phyloP scores from a whole-genome alignment of 2,329 filamentous ascomycete species.

The Scedosporium boydii region DNA sequence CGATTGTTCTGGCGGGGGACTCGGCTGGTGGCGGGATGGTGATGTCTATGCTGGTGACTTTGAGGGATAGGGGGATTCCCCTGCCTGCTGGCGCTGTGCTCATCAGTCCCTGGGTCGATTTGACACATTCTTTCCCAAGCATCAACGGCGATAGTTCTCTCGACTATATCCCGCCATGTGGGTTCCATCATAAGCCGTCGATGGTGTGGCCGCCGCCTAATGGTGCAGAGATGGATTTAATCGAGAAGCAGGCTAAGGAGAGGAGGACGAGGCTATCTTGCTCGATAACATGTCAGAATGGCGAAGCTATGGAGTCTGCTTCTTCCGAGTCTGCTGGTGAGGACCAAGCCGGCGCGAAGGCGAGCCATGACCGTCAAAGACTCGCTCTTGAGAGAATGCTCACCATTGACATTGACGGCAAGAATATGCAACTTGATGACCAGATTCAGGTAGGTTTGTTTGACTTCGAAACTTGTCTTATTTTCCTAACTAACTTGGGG shows the following conservation, averaged over 20 bases:
- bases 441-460: constrained; percentile 71
- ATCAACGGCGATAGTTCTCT: constrained; percentile 60
- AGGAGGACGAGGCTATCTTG: constrained; percentile 15
- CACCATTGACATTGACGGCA: constrained; percentile 59
- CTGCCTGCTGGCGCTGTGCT: constrained; percentile 83
- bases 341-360: constrained; percentile 4
- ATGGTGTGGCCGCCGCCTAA: constrained; percentile 88
- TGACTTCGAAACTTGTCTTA: neutral
- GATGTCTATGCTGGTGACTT: constrained; percentile 63
- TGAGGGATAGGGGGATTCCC: constrained; percentile 76
- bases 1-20: constrained; percentile 83
- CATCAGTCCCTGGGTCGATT: constrained; percentile 91
- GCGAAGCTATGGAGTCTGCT: neutral
- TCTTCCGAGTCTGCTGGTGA: neutral
- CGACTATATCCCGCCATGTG: constrained; percentile 81
- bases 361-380: constrained; percentile 1
- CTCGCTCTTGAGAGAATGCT: constrained; percentile 4
- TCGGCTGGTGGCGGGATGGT: constrained; percentile 92
- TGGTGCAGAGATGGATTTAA: constrained; percentile 56
- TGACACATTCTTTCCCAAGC: constrained; percentile 93
- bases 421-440: constrained; percentile 67
- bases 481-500: constrained; percentile 11
- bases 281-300: constrained; percentile 10
- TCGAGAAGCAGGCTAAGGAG: constrained; percentile 42
- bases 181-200: constrained; percentile 87